phyloP scores from a whole-genome alignment of 331 rosid genomes.

The Acacia concinna region DNA sequence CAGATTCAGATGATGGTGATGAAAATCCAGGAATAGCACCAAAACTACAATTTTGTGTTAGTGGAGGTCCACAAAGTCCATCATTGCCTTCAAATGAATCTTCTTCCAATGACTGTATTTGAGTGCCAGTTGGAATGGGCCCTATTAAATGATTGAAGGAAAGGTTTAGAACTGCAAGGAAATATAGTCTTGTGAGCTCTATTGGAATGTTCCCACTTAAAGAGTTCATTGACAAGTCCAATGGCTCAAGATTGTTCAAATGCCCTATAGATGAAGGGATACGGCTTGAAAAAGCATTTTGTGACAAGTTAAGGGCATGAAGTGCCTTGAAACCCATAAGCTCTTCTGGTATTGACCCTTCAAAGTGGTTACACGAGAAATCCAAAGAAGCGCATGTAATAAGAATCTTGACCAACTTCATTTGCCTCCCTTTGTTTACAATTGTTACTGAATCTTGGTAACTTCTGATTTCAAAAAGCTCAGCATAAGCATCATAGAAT shows the following conservation, averaged over 20 bases:
- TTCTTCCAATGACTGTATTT: conserved; percentile 35
- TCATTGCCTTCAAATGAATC: conserved; percentile 22
- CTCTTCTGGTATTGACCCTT: conserved; percentile 39
- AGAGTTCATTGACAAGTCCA: conserved; percentile 22
- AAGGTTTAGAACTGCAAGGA: conserved; percentile 41
- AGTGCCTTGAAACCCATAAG: conserved; percentile 31
- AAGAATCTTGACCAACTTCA: conserved; percentile 29
- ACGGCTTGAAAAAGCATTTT: background rate
- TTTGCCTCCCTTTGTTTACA: background rate
- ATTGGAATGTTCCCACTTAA: conserved; percentile 9
- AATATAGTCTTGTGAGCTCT: conserved; percentile 29
- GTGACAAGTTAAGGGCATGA: conserved; percentile 35
- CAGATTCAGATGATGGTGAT: background rate
- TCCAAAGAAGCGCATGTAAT: conserved; percentile 41
- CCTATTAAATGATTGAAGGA: conserved; percentile 49
- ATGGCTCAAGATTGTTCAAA: background rate
- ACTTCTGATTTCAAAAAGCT: background rate
- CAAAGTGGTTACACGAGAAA: conserved; percentile 38
- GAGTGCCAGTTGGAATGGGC: conserved; percentile 26
- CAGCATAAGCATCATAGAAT: background rate
- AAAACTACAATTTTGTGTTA: background rate
- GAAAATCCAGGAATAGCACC: background rate
- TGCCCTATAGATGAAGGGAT: background rate
- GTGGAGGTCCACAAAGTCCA: background rate
- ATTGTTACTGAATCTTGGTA: background rate